Evolutionary conservation across 805 yeast species (phyloP).

Genomic region (Candida maltosa): DNA sequence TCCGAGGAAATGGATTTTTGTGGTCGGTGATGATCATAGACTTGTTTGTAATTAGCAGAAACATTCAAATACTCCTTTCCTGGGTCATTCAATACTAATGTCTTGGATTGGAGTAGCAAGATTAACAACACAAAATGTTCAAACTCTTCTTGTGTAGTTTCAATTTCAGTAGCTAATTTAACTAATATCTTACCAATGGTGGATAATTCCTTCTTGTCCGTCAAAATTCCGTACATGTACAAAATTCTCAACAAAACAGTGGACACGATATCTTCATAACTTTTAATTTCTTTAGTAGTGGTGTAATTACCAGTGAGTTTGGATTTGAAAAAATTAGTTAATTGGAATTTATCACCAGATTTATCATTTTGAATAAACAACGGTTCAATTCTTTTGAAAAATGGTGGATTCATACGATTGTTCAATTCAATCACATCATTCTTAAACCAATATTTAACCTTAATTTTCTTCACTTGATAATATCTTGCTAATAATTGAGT

Average conservation of each 20-base stretch:
- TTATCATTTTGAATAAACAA: constrained; percentile 15
- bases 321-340: constrained; percentile 19
- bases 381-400: constrained; percentile 35
- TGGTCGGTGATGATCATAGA: constrained; percentile 13
- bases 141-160: constrained; percentile 15
- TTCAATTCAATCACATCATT: constrained; percentile 42
- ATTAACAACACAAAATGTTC: constrained; percentile 48
- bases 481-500: constrained; percentile 77
- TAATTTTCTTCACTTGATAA: constrained; percentile 70
- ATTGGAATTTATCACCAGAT: constrained; percentile 19
- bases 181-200: constrained; percentile 51
- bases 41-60: constrained; percentile 28
- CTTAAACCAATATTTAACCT: constrained; percentile 53
- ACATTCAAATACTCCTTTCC: constrained; percentile 31
- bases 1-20: constrained; percentile 21
- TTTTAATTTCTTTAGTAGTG: constrained; percentile 26
- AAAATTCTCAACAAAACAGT: constrained; percentile 56
- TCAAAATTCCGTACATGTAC: constrained; percentile 48
- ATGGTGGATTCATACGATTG: constrained; percentile 53
- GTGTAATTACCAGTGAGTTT: constrained; percentile 16
- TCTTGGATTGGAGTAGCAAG: constrained; percentile 36
- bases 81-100: constrained; percentile 37
- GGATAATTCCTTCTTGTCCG: constrained; percentile 39
- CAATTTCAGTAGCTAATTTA: constrained; percentile 18
- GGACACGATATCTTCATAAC: constrained; percentile 52